phyloP scores from a whole-genome alignment of 1,284 basidiomycete species.

The Ganoderma lucidum region DNA sequence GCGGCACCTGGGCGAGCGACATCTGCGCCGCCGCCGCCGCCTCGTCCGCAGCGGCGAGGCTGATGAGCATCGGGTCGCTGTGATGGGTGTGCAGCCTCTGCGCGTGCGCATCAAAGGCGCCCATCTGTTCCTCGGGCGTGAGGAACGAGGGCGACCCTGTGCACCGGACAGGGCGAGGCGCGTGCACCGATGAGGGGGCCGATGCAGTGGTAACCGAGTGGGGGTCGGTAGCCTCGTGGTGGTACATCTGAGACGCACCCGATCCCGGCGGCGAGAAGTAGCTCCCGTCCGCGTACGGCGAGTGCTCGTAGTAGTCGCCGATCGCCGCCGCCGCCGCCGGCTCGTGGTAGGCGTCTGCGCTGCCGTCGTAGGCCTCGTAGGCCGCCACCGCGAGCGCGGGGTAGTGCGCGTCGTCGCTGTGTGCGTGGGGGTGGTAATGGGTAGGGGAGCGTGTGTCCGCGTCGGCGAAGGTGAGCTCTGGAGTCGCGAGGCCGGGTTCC shows the following conservation, averaged over 20 bases:
- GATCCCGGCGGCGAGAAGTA: slow-evolving; percentile 2
- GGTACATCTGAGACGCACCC: slow-evolving; percentile 16
- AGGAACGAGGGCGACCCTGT: slow-evolving; percentile 31
- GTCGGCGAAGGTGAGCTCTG: slow-evolving; percentile 30
- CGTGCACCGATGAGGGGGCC: slow-evolving; percentile 22
- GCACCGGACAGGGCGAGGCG: slow-evolving; percentile 32
- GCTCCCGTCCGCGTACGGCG: slow-evolving; percentile 15
- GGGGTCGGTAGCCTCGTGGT: slow-evolving; percentile 17
- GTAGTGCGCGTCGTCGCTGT: slow-evolving; percentile 24
- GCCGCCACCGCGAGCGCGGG: slow-evolving; percentile 1
- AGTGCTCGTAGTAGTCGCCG: slow-evolving; percentile 15
- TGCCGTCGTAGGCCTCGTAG: slow-evolving; percentile 18
- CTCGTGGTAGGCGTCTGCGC: slow-evolving; percentile 13
- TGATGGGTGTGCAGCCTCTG: slow-evolving; percentile 20
- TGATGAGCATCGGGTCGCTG: slow-evolving; percentile 27
- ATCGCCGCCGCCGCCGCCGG: not conserved
- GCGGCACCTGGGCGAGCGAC: slow-evolving; percentile 29
- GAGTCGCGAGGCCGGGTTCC: slow-evolving; percentile 29
- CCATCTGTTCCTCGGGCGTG: slow-evolving; percentile 22
- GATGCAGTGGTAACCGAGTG: slow-evolving; percentile 8
- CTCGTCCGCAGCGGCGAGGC: slow-evolving; percentile 20
- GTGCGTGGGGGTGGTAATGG: slow-evolving; percentile 1
- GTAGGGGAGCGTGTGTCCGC: slow-evolving; percentile 1
- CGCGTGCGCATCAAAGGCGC: not conserved
- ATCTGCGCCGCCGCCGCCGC: slow-evolving; percentile 26